Percentiles rank a stretch among this genome's conserved stretches.
Evolutionary conservation across 306 rosid species (phyloP).

Genomic region (Acmispon strigosus): DNA sequence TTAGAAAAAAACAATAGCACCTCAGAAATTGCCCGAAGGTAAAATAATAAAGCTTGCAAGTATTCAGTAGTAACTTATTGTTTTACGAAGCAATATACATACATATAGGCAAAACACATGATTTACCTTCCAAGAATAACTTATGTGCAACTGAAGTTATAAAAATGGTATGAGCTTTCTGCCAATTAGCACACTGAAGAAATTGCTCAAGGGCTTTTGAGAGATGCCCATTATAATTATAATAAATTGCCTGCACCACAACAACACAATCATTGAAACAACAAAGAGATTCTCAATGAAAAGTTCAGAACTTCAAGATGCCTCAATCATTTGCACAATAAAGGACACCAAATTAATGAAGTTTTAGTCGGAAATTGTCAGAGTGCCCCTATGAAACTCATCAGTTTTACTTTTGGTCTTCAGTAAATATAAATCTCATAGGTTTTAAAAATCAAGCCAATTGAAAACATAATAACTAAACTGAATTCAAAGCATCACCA

Average conservation of each 20-base stretch:
- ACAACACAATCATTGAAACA: conserved; percentile 28
- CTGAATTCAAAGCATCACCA: background rate
- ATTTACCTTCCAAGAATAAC: conserved; percentile 73
- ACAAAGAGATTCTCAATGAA: background rate
- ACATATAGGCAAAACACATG: background rate
- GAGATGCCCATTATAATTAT: conserved; percentile 61
- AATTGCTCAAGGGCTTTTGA: conserved; percentile 76
- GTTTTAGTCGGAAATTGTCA: background rate
- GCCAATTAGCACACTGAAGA: conserved; percentile 85
- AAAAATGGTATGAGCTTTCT: conserved; percentile 79
- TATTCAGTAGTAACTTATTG: background rate
- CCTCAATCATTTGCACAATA: conserved; percentile 8
- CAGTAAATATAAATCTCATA: background rate
- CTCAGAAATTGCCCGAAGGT: background rate
- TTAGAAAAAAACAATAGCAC: background rate
- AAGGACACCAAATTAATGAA: background rate
- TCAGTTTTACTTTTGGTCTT: background rate
- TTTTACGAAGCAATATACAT: conserved; percentile 13
- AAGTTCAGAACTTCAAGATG: background rate
- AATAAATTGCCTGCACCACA: conserved; percentile 73
- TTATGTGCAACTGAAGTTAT: conserved; percentile 66
- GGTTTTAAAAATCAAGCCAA: conserved; percentile 14
- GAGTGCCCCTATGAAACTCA: background rate
- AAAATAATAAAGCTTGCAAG: background rate
- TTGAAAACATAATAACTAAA: background rate